A percentile compares a stretch with the other conserved stretches of the same genome.
Evolutionary conservation across 305 asterid genomes (phyloP).

Genomic region (Fraxinus velutina): DNA sequence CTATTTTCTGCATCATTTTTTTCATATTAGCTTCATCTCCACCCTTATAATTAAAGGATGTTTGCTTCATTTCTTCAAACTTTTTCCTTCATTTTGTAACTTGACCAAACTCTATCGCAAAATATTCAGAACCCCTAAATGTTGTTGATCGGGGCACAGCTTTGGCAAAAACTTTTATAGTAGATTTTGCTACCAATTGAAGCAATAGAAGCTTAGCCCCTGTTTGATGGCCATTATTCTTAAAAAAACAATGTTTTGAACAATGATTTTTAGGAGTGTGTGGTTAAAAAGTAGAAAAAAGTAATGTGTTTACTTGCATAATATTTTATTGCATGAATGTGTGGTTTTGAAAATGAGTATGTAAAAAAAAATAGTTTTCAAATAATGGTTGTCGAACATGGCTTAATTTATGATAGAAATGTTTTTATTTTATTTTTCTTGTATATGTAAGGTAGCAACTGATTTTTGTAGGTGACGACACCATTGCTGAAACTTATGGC

Average conservation of each 20-base stretch:
- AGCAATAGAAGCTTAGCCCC: neutral
- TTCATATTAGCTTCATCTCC: neutral
- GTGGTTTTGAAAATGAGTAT: too few relatives aligned
- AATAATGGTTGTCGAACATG: neutral
- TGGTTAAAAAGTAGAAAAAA: too few relatives aligned
- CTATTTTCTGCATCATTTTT: neutral
- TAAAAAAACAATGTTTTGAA: too few relatives aligned
- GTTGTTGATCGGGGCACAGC: neutral
- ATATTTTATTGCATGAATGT: too few relatives aligned
- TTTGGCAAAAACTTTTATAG: neutral
- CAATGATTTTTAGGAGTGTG: too few relatives aligned
- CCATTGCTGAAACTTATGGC: constrained; percentile 91
- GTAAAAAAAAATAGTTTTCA: neutral
- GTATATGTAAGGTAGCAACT: constrained; percentile 19
- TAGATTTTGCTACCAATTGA: neutral
- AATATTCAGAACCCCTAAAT: neutral
- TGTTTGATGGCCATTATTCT: too few relatives aligned
- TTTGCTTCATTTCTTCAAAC: neutral
- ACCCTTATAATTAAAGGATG: neutral
- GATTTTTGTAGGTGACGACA: constrained; percentile 71
- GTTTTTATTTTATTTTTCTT: neutral
- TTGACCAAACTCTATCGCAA: neutral
- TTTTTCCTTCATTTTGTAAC: neutral
- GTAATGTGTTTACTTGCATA: too few relatives aligned
- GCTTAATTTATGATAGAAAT: neutral